Conservation (phyloP, 192 early-diverging fungal genomes). For the Coemansia sp. region DNA sequence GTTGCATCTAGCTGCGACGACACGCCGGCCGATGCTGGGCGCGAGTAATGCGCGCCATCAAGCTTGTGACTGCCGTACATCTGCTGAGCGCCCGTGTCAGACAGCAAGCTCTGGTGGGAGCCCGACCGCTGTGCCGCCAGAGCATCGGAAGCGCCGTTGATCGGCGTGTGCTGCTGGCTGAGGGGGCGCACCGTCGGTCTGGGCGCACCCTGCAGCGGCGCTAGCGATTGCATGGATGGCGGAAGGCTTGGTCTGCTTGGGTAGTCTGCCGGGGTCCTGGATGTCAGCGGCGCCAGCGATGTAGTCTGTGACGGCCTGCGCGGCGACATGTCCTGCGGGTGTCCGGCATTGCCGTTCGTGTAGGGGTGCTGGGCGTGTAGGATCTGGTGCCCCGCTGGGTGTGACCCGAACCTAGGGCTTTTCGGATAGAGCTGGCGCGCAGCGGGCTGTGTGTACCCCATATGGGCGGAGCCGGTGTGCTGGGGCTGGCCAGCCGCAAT, state of each 20-base stretch:
- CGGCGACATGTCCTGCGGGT: constrained; percentile 6
- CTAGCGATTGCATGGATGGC: background rate
- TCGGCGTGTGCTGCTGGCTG: background rate
- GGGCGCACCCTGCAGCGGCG: background rate
- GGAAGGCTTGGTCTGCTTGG: background rate
- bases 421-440: background rate
- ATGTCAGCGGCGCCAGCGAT: background rate
- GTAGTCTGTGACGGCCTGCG: background rate
- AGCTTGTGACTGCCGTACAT: background rate
- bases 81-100: background rate
- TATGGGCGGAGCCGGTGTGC: background rate
- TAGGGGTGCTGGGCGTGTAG: background rate
- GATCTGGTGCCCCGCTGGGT: background rate
- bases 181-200: background rate
- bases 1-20: background rate
- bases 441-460: background rate
- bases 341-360: background rate
- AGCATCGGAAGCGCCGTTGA: background rate
- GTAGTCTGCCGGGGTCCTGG: background rate
- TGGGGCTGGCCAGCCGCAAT: background rate
- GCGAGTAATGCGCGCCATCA: background rate
- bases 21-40: background rate
- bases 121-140: background rate
- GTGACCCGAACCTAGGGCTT: background rate
- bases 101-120: background rate